Percentiles rank a stretch among this genome's conserved stretches.
Conservation (phyloP, 345 rosid genomes). For the Melastoma malabathricum region DNA sequence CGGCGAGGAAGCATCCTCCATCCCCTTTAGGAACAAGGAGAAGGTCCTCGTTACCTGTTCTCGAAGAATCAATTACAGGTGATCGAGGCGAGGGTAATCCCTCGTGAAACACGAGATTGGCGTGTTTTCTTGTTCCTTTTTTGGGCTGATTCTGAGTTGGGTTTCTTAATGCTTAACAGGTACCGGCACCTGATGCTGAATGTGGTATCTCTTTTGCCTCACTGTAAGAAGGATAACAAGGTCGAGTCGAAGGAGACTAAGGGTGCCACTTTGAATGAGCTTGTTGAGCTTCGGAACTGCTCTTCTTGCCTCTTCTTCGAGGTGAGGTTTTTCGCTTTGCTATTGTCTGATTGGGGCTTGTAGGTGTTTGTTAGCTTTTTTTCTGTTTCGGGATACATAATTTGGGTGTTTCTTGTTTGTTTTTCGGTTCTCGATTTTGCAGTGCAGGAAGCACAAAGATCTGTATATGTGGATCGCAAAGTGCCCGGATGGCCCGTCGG, state of each 20-base stretch:
- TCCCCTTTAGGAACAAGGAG: constrained; percentile 75
- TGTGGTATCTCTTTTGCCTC: constrained; percentile 80
- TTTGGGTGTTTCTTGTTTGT: neutral
- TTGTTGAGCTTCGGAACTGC: constrained; percentile 74
- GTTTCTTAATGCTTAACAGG: constrained; percentile 19
- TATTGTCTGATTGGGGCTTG: too few species aligned
- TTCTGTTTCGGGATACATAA: too few species aligned
- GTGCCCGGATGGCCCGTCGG: constrained; percentile 76
- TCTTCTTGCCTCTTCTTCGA: constrained; percentile 84
- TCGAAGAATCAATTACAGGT: constrained; percentile 91
- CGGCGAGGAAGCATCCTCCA: constrained; percentile 14
- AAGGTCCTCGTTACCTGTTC: constrained; percentile 91
- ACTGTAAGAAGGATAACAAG: constrained; percentile 90
- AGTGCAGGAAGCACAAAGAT: constrained; percentile 96
- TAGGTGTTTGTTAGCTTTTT: too few species aligned
- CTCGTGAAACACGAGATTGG: too few species aligned
- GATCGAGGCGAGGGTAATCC: neutral
- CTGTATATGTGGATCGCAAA: constrained; percentile 91
- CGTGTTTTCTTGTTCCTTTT: neutral
- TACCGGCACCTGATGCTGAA: constrained; percentile 95
- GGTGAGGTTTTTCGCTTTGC: constrained; percentile 21
- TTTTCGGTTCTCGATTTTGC: constrained; percentile 6
- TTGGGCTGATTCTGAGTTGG: neutral
- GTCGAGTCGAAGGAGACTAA: constrained; percentile 72
- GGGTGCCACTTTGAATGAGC: constrained; percentile 74